A percentile compares a stretch with the other conserved stretches of the same genome.
Evolutionary conservation across 2,329 filamentous ascomycete genomes (phyloP).

Genomic region (Fusarium sp.): DNA sequence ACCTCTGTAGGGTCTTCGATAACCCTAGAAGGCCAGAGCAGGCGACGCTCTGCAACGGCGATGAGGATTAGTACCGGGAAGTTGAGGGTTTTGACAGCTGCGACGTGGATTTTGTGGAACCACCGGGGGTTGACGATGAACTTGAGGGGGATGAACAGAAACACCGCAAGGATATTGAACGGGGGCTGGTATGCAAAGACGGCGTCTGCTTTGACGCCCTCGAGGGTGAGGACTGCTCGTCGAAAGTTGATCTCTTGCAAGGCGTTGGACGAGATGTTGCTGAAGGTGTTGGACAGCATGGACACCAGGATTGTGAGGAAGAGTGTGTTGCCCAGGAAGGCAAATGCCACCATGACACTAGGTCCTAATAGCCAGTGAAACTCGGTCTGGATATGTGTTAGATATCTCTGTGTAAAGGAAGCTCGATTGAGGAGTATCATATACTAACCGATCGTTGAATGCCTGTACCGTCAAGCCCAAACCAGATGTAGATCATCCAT

Average conservation of each 20-base stretch:
- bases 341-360: slow-evolving; percentile 80
- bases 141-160: slow-evolving; percentile 77
- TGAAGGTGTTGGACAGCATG: slow-evolving; percentile 85
- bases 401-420: too few species aligned
- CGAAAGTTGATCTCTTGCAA: slow-evolving; percentile 86
- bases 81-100: slow-evolving; percentile 76
- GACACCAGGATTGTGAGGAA: slow-evolving; percentile 90
- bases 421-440: too few species aligned
- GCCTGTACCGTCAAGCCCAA: slow-evolving; percentile 77
- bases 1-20: slow-evolving; percentile 28
- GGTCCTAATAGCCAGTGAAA: slow-evolving; percentile 84
- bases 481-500: slow-evolving; percentile 96
- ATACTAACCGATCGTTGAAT: slow-evolving; percentile 65
- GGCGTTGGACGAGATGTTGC: slow-evolving; percentile 76
- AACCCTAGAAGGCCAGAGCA: slow-evolving; percentile 63
- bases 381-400: slow-evolving; percentile 57
- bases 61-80: slow-evolving; percentile 76
- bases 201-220: slow-evolving; percentile 84
- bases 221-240: slow-evolving; percentile 79
- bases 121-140: slow-evolving; percentile 79
- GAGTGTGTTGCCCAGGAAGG: slow-evolving; percentile 84
- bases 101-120: slow-evolving; percentile 91
- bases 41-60: slow-evolving; percentile 71
- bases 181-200: slow-evolving; percentile 84
- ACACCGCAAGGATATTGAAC: slow-evolving; percentile 80